Base-by-base conservation (phyloP, 2,329 filamentous ascomycete genomes). In the Paracoccidioides lutzii region DNA sequence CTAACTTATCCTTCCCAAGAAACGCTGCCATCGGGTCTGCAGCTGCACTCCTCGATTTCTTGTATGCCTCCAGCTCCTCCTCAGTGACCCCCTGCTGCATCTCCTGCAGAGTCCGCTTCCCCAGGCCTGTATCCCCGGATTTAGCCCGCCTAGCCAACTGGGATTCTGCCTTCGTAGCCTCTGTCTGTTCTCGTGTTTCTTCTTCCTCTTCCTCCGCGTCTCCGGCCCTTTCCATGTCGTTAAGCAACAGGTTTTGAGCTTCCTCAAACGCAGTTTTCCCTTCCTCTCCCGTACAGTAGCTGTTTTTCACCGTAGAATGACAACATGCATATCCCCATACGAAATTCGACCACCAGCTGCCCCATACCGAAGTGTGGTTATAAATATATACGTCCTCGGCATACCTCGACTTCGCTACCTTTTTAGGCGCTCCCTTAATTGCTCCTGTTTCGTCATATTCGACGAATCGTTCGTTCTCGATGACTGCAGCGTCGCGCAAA, bases 321-420 rank as follows among this genome's bases (percentile, higher is more conserved):
- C 93, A 98, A 71, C 93, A 98, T 28, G 87, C 81, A 71, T 95
- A 98, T 1, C 93, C 93, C 93, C 93, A 98, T 71, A 85, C 81
- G 73, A 96, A 97, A 66, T 88, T 84, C 54, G 83, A 81, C 93
- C 93, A 98, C 93, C 93, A 98, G 65, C 90, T 95, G 51, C 93
- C 93, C 88, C 90, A 98, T 3, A 95, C 85, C 0, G 86, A 85
- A 3, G 82, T 89, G 72, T 98, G 93, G 66, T 98, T 98, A 75
- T 95, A 91, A 68, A 86, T 80, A 54, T 87, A 75, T 0, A 96
- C 78, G 65, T 98, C 89, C 67, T 98, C 93, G 4, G 84, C 73
- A 66, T 98, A 98, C 68, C 96, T 97, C 43, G 89, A 95, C 69
- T 87, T 91, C 52, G 85, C 86, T 53, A 80, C 79, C 55, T 81